These are phyloP conservation scores for Monosporozyma siamensis DNA, from an alignment of 805 yeast species.

Conservation along the genomic window DNA sequence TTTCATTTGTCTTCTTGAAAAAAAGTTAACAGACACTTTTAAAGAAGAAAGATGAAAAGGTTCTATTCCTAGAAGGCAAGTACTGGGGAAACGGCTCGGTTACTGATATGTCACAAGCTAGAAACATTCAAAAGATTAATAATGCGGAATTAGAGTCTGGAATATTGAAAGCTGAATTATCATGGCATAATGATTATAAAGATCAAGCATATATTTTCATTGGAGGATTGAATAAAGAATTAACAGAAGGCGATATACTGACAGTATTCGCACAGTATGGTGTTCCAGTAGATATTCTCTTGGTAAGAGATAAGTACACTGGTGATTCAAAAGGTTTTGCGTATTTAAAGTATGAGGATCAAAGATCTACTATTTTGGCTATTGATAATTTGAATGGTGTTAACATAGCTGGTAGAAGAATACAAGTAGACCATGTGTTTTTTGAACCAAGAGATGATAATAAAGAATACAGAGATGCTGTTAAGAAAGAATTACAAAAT, in stretches of 20 bases:
- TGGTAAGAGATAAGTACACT: constrained; percentile 55
- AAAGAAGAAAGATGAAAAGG: too few species aligned
- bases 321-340: constrained; percentile 71
- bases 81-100: too few species aligned
- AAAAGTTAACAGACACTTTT: too few species aligned
- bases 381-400: constrained; percentile 81
- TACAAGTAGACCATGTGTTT: constrained; percentile 65
- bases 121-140: constrained; percentile 47
- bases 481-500: constrained; percentile 26
- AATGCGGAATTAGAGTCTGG: constrained; percentile 57
- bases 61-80: too few species aligned
- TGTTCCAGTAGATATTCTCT: constrained; percentile 63
- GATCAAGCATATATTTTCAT: constrained; percentile 71
- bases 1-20: too few species aligned
- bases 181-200: constrained; percentile 83
- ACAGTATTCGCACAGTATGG: constrained; percentile 86
- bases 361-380: constrained; percentile 70
- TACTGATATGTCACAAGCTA: constrained; percentile 8
- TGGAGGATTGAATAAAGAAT: constrained; percentile 56
- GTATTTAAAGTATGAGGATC: constrained; percentile 74
- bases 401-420: constrained; percentile 38
- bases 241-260: constrained; percentile 68
- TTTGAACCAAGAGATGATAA: constrained; percentile 49
- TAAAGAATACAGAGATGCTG: constrained; percentile 36
- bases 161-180: constrained; percentile 44